phyloP scores from a whole-genome alignment of 2,329 filamentous ascomycete species.

The Verticillium nubilum region DNA sequence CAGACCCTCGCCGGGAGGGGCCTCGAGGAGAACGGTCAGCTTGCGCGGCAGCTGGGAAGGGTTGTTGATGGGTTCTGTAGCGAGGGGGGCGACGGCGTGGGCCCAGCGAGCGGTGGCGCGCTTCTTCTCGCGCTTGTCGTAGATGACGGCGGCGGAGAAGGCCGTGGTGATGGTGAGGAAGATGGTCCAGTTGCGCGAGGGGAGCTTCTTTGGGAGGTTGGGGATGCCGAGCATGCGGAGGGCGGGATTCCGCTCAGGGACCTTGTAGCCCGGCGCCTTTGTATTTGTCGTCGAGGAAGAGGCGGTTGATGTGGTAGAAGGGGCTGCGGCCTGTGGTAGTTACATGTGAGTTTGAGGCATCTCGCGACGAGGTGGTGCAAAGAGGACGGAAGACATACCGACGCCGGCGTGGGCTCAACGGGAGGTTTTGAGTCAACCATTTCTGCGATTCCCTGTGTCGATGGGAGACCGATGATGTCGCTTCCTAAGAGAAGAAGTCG shows the following conservation, averaged over 20 bases:
- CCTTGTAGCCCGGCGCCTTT: slow-evolving; percentile 28
- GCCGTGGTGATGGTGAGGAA: slow-evolving; percentile 77
- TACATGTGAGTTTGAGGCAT: slow-evolving; percentile 2
- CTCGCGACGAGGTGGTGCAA: neutral
- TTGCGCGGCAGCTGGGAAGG: slow-evolving; percentile 72
- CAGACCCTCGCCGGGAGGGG: slow-evolving; percentile 81
- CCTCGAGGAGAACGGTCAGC: slow-evolving; percentile 79
- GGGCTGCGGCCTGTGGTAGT: slow-evolving; percentile 3
- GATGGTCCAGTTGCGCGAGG: slow-evolving; percentile 96
- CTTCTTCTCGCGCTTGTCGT: slow-evolving; percentile 89
- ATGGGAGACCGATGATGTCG: neutral
- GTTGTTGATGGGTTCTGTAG: slow-evolving; percentile 64
- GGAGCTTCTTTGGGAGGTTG: slow-evolving; percentile 74
- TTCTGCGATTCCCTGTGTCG: neutral
- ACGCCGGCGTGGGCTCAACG: slow-evolving; percentile 11
- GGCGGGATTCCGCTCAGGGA: slow-evolving; percentile 59
- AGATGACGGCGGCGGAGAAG: slow-evolving; percentile 75
- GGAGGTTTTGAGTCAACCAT: slow-evolving; percentile 18
- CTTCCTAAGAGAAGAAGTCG: neutral
- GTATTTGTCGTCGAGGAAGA: neutral
- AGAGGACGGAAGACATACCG: slow-evolving; percentile 2
- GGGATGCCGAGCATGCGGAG: slow-evolving; percentile 81
- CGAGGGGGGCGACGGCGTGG: slow-evolving; percentile 76
- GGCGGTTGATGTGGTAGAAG: neutral
- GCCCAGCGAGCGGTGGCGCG: slow-evolving; percentile 82